These are phyloP conservation scores for Cryptococcus amylolentus DNA, from an alignment of 1,284 basidiomycete genomes.

Conservation along the genomic window DNA sequence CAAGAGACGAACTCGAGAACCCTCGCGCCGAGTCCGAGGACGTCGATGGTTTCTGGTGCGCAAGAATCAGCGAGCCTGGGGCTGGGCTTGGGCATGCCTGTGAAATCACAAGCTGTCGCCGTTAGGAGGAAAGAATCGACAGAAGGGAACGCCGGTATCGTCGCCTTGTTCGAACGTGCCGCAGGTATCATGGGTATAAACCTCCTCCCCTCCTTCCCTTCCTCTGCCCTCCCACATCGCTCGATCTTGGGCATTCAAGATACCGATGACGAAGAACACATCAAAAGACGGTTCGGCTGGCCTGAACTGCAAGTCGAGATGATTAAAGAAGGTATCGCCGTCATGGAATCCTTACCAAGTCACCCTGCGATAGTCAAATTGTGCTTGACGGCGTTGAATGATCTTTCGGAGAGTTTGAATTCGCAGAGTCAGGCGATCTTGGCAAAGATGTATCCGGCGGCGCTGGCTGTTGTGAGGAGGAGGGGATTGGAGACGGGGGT, in stretches of 20 bases:
- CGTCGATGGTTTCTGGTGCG: background rate
- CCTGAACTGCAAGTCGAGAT: constrained; percentile 86
- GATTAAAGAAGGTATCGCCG: constrained; percentile 81
- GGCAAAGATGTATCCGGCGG: constrained; percentile 65
- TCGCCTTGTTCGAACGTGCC: constrained; percentile 67
- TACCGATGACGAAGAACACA: background rate
- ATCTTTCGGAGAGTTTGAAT: constrained; percentile 62
- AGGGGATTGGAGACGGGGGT: constrained; percentile 63
- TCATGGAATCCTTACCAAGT: constrained; percentile 79
- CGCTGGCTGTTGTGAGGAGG: constrained; percentile 66
- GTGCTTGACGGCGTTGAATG: constrained; percentile 65
- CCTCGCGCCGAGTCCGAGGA: background rate
- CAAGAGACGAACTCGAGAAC: constrained; percentile 21
- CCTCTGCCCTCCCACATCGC: constrained; percentile 38
- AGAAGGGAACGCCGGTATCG: constrained; percentile 73
- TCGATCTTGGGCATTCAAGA: background rate
- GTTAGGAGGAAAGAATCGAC: constrained; percentile 66
- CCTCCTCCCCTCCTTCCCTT: constrained; percentile 45
- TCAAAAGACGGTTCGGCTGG: constrained; percentile 66
- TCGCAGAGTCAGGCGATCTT: constrained; percentile 72
- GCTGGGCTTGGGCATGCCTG: constrained; percentile 55
- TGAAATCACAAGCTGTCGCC: constrained; percentile 54
- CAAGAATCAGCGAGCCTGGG: constrained; percentile 36
- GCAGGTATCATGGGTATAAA: constrained; percentile 75
- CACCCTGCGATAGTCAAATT: constrained; percentile 32